Evolutionary conservation across 371 early-diverging fungal genomes (phyloP).

Genomic region (Syncephalastrum contaminatum): DNA sequence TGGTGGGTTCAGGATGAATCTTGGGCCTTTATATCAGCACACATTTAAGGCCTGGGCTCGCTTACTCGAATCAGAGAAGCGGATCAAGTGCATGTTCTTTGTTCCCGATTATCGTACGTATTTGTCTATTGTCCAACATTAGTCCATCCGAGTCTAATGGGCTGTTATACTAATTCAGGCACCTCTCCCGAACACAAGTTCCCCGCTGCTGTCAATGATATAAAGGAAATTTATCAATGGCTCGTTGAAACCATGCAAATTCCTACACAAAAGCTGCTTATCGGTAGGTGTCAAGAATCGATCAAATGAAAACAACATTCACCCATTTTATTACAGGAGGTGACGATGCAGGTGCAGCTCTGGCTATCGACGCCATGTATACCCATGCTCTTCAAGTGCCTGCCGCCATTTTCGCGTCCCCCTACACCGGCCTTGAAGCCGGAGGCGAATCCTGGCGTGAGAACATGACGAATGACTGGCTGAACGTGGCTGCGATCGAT

Average conservation of each 20-base stretch:
- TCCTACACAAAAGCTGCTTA: conserved; percentile 11
- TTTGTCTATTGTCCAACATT: neutral
- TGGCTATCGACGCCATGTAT: conserved; percentile 33
- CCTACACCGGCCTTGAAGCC: conserved; percentile 45
- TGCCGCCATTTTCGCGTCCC: conserved; percentile 39
- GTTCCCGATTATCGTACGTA: conserved; percentile 38
- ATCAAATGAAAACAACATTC: no score
- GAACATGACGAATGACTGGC: conserved; percentile 28
- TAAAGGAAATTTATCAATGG: conserved; percentile 32
- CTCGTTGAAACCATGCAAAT: conserved; percentile 23
- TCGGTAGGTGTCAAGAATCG: conserved; percentile 3
- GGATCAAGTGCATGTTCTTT: conserved; percentile 35
- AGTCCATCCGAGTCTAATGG: no score
- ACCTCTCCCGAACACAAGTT: conserved; percentile 27
- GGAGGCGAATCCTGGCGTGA: conserved; percentile 40
- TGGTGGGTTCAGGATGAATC: conserved; percentile 42
- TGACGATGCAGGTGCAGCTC: conserved; percentile 41
- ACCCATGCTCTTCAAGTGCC: conserved; percentile 9
- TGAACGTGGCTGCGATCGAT: conserved; percentile 29
- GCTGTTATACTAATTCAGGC: conserved; percentile 12
- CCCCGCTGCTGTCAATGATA: conserved; percentile 33
- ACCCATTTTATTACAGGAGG: conserved; percentile 19
- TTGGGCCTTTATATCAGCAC: conserved; percentile 28
- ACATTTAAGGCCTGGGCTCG: conserved; percentile 37
- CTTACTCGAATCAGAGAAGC: conserved; percentile 37